Base-by-base conservation (phyloP, 345 rosid genomes). In the Eucalyptus regnans region DNA sequence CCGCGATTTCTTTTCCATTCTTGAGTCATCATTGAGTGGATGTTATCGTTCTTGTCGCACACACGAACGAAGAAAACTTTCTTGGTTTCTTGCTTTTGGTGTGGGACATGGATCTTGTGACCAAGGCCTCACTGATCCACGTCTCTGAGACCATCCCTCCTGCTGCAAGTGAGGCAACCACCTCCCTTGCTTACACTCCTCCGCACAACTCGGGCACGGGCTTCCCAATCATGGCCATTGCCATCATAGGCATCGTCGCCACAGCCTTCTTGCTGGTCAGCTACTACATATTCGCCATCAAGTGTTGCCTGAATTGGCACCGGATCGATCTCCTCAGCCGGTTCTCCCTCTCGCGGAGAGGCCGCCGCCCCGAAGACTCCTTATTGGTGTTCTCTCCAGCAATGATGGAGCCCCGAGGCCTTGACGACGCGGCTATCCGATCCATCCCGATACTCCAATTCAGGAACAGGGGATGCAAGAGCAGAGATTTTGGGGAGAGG, bases 281-380 rank as follows among this genome's bases (percentile, higher is more conserved):
- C 94, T 97, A 97, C 87, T 96, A 96, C 88, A 86, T 97, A 89
- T 97, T 96, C 13, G 97, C 94, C 27, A 96, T 97, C 90, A 96
- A 96, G 90, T 97, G 99, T 89, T 96, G 99, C 91, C 97, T 97
- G 23, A 96, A 90, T 54, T 96, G 98, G 98, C 98, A 95, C 91
- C 88, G 95, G 9, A 93, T 95, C 62, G 97, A 96, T 87, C 88
- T 96, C 43, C 89, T 93, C 20, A 52, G 94, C 29, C 92, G 97
- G 37, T 94, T 95, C 91, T 95, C 97, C 5, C 58, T 94, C 22
- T 95, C 99, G 11, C 62, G 96, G 90, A 87, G 93, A 58, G 89
- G 94, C 29, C 90, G 89, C 51, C 90, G 88, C 52, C 90, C 86
- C 5, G 93, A 95, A 85, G 94, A 94, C 90, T 93, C 95, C 54